Evolutionary conservation across 2,329 filamentous ascomycete genomes (phyloP).

Genomic region (Epicoccum nigrum): DNA sequence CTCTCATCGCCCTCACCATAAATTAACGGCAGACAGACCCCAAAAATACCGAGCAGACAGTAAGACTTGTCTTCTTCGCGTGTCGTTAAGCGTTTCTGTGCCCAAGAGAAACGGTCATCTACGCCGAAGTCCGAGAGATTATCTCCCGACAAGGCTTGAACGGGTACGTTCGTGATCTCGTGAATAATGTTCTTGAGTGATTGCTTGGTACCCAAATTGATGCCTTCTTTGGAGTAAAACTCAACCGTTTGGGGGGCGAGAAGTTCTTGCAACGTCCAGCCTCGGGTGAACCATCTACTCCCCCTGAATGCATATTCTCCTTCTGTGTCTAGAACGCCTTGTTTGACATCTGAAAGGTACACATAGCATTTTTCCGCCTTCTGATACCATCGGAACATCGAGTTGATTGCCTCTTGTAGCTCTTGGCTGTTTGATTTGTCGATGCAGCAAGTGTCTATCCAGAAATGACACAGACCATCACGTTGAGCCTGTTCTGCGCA

Average conservation of each 20-base stretch:
- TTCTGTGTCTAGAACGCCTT: not conserved
- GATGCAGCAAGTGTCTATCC: not conserved
- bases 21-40: not conserved
- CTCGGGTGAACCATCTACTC: not conserved
- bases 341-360: not conserved
- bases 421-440: not conserved
- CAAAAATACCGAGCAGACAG: not conserved
- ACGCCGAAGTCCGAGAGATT: not conserved
- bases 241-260: conserved; percentile 1
- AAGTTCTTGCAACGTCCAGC: conserved; percentile 10
- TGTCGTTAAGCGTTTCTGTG: not conserved
- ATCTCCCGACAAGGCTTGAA: not conserved
- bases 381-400: not conserved
- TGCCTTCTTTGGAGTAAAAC: not conserved
- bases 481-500: not conserved
- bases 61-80: not conserved
- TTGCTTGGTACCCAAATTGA: not conserved
- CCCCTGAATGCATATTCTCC: not conserved
- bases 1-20: not conserved
- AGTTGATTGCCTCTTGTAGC: not conserved
- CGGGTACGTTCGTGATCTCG: not conserved
- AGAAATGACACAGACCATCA: not conserved
- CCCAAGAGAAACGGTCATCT: not conserved
- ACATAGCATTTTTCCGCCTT: not conserved
- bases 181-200: not conserved